phyloP scores from a whole-genome alignment of 2,329 filamentous ascomycete species.

The Nigrograna mackinnonii region DNA sequence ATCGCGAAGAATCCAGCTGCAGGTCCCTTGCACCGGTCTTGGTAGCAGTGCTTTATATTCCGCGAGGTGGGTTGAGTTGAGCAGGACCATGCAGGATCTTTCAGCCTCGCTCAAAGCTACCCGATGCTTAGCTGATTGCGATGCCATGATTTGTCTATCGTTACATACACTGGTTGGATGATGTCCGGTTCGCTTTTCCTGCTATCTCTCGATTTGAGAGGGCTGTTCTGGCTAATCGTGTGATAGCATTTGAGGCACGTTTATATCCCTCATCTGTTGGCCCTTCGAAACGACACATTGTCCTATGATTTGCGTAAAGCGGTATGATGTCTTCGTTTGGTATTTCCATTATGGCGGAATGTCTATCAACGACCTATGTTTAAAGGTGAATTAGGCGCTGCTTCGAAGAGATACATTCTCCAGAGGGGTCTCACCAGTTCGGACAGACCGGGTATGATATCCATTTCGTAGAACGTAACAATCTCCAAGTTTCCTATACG shows the following conservation, averaged over 20 bases:
- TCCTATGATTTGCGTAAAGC: conserved; percentile 19
- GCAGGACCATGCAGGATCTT: conserved; percentile 34
- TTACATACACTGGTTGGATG: conserved; percentile 19
- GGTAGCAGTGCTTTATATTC: conserved; percentile 35
- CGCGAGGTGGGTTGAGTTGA: conserved; percentile 31
- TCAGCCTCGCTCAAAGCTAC: conserved; percentile 38
- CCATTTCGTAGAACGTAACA: conserved; percentile 17
- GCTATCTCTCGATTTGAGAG: conserved; percentile 11
- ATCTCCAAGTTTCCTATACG: conserved; percentile 12
- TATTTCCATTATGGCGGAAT: conserved; percentile 22
- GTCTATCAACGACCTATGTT: conserved; percentile 19
- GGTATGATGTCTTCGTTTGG: conserved; percentile 17
- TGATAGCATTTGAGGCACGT: conserved; percentile 8
- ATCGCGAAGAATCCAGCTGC: too few species aligned
- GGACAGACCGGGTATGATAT: conserved; percentile 10
- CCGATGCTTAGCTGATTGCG: conserved; percentile 11
- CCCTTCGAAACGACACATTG: conserved; percentile 22
- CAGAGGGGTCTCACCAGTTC: conserved; percentile 15
- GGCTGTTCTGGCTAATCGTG: conserved; percentile 13
- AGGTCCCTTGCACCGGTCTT: conserved; percentile 32
- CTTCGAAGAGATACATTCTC: conserved; percentile 5
- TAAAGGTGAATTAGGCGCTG: conserved; percentile 4
- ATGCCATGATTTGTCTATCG: conserved; percentile 1
- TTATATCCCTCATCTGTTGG: conserved; percentile 10
- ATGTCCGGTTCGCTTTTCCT: conserved; percentile 10